Evolutionary conservation across 1,284 basidiomycete genomes (phyloP).

Genomic region (Fomitopsis betulina): DNA sequence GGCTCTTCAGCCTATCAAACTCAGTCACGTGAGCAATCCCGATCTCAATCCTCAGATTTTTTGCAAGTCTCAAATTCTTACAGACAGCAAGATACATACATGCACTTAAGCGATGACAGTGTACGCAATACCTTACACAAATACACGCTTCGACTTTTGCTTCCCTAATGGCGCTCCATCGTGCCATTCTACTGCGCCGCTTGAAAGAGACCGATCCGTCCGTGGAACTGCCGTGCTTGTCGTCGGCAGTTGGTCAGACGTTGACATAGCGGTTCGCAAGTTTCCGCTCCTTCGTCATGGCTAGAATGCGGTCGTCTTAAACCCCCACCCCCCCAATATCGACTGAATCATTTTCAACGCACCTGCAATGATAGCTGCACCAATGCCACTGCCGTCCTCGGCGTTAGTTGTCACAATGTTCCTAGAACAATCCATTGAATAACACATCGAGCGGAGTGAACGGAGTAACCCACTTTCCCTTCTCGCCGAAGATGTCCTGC

Average conservation of each 20-base stretch:
- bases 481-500: conserved; percentile 90
- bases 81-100: not conserved
- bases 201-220: not conserved
- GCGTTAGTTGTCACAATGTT: conserved; percentile 89
- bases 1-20: too few species aligned
- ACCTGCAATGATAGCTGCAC: conserved; percentile 95
- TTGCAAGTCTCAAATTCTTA: too few species aligned
- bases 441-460: not conserved
- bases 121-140: not conserved
- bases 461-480: conserved; percentile 65
- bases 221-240: not conserved
- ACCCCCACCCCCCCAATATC: too few species aligned
- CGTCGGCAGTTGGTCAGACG: conserved; percentile 6
- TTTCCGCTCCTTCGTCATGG: conserved; percentile 23
- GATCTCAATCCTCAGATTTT: too few species aligned
- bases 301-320: not conserved
- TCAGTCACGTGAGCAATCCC: too few species aligned
- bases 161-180: not conserved
- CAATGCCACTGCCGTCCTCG: conserved; percentile 93
- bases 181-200: not conserved
- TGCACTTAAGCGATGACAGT: not conserved
- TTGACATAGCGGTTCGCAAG: conserved; percentile 19
- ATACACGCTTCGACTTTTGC: not conserved
- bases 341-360: conserved; percentile 22
- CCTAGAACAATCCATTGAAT: conserved; percentile 29